Evolutionary conservation across 2,329 filamentous ascomycete species (phyloP).

Genomic region (Apiospora phragmitis): DNA sequence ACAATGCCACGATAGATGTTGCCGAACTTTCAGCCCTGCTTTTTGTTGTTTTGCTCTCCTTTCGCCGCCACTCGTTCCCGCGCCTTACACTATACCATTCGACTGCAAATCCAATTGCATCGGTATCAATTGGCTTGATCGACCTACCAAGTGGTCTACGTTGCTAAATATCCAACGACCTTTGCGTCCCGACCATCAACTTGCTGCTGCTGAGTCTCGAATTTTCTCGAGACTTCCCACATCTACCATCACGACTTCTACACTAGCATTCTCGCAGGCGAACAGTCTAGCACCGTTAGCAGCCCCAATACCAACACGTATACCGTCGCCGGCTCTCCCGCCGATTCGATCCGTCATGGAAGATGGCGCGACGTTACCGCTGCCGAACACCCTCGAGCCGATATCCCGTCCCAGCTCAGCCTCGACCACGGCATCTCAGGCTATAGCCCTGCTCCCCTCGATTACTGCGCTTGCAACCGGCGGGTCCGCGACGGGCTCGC

Average conservation of each 20-base stretch:
- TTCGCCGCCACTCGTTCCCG: neutral
- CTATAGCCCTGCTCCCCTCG: constrained; percentile 46
- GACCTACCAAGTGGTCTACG: neutral
- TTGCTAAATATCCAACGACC: neutral
- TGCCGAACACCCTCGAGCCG: constrained; percentile 42
- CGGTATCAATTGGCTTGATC: neutral
- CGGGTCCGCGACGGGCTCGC: constrained; percentile 40
- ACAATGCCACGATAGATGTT: neutral
- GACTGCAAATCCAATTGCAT: neutral
- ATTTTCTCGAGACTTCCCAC: constrained; percentile 22
- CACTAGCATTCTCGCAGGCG: constrained; percentile 22
- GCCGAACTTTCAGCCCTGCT: neutral
- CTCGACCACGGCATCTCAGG: constrained; percentile 41
- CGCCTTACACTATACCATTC: neutral
- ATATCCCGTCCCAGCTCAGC: constrained; percentile 52
- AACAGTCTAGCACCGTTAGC: constrained; percentile 24
- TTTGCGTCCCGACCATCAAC: neutral
- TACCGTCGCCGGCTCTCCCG: constrained; percentile 23
- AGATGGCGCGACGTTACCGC: constrained; percentile 38
- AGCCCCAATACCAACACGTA: constrained; percentile 22
- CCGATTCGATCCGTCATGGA: constrained; percentile 46
- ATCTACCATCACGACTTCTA: constrained; percentile 23
- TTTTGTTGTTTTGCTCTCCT: neutral
- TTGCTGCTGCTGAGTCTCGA: constrained; percentile 16
- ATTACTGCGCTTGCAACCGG: constrained; percentile 46